Evolutionary conservation across 2,329 filamentous ascomycete genomes (phyloP), one percentile per base, ranked within the genome.

Genomic region (Chaetomium sp.): DNA sequence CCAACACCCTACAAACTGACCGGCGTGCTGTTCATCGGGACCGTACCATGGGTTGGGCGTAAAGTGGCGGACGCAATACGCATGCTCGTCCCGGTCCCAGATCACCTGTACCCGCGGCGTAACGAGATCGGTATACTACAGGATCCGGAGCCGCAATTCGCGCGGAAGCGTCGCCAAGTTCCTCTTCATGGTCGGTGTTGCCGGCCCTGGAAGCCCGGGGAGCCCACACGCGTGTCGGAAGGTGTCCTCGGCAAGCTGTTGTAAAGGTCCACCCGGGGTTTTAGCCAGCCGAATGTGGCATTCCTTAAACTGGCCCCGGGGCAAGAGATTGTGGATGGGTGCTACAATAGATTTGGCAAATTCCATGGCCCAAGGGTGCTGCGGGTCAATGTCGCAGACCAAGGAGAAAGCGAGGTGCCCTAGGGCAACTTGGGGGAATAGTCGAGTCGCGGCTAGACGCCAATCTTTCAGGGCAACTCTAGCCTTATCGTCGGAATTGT

Each of bases 351-450:
- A 33, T 8, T 6, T 46, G 34, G 50, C 49, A 27, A 52, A 2
- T 2, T 52, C 49, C 3, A 52, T 5, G 4, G 49, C 49, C 12
- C 33, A 19, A n/a, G 19, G 5, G 6, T 45, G 40, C 4, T 37
- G n/a, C 32, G 49, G 49, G 9, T 45, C 49, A 34, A 52, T 46
- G 32, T 52, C 50, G 35, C 50, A 52, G 12, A 46, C 50, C 19
- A 52, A 34, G 40, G 14, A 14, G 19, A 52, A 36, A 7, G 45
- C 50, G 12, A 52, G 50, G 35, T 27, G 50, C 11, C 35, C 41
- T 19, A 9, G 35, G 6, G 34, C 12, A 10, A 52, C 27, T 14
- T 14, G 14, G 1, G 50, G 19, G 19, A 27, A 45, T 11, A 52
- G 35, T 6, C 19, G 35, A 11, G 50, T 10, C 3, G 50, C 41